These are phyloP conservation scores for Coniochaeta prunicola DNA, from an alignment of 2,329 filamentous ascomycete genomes.

Conservation along the genomic window DNA sequence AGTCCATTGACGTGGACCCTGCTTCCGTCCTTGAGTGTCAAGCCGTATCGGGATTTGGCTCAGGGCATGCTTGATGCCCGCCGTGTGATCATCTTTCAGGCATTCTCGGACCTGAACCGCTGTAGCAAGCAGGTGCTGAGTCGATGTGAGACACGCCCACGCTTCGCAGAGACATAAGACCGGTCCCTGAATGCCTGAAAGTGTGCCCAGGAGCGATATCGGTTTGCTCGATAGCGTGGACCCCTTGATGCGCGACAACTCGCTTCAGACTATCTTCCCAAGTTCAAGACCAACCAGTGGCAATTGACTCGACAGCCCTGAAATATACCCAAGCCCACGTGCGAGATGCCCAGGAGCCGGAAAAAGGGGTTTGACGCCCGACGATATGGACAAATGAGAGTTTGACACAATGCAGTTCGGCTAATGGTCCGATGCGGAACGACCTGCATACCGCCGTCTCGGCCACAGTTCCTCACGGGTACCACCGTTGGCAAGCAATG, in stretches of 20 bases:
- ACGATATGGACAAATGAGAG: constrained; percentile 14
- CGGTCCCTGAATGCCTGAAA: not conserved
- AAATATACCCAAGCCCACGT: constrained; percentile 8
- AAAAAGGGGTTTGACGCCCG: constrained; percentile 7
- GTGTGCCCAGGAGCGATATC: not conserved
- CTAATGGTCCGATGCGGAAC: constrained; percentile 10
- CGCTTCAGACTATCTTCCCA: not conserved
- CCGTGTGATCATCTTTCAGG: constrained; percentile 9
- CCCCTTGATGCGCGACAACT: not conserved
- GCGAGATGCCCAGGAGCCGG: constrained; percentile 5
- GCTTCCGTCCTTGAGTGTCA: not conserved
- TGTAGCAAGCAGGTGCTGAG: not conserved
- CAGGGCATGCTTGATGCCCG: constrained; percentile 14
- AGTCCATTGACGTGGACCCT: not conserved
- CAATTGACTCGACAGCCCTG: constrained; percentile 3
- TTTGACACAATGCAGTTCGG: constrained; percentile 18
- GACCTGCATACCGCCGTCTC: constrained; percentile 7
- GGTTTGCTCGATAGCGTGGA: not conserved
- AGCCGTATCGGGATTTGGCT: constrained; percentile 13
- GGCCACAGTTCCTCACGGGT: not conserved
- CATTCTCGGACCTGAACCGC: not conserved
- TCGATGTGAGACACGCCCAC: not conserved
- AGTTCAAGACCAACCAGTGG: constrained; percentile 5
- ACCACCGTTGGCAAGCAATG: not conserved
- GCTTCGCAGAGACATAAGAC: not conserved